Conservation (phyloP, 108 stramenopile genomes). For the Mediolabrus comicus region DNA sequence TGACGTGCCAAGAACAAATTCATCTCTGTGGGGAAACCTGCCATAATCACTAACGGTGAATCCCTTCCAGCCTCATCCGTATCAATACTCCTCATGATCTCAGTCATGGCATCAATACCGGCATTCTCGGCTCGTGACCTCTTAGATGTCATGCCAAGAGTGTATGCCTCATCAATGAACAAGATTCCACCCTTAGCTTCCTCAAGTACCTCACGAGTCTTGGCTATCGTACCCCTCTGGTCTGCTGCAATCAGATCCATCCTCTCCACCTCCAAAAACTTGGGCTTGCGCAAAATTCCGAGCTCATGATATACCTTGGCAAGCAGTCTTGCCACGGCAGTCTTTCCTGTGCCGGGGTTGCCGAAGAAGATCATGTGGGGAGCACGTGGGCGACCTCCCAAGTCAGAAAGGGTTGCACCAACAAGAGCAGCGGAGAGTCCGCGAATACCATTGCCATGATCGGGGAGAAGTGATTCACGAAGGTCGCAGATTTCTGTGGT, state of each 20-base stretch:
- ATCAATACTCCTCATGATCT: constrained; percentile 74
- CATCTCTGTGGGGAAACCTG: constrained; percentile 89
- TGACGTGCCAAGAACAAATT: constrained; percentile 76
- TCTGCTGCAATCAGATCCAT: constrained; percentile 87
- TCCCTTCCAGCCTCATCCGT: constrained; percentile 61
- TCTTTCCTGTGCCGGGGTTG: constrained; percentile 96
- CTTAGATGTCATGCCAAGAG: constrained; percentile 81
- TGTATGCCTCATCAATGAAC: constrained; percentile 92
- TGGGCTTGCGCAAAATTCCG: constrained; percentile 81
- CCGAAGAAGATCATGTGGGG: constrained; percentile 92
- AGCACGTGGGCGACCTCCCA: constrained; percentile 63
- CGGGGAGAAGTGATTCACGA: constrained; percentile 74
- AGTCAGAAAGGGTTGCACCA: constrained; percentile 63
- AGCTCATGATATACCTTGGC: constrained; percentile 89
- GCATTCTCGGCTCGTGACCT: constrained; percentile 66
- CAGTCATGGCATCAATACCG: constrained; percentile 69
- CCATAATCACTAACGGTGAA: constrained; percentile 80
- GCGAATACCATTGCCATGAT: constrained; percentile 42
- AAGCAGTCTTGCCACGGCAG: constrained; percentile 91
- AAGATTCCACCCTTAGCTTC: constrained; percentile 87
- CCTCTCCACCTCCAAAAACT: constrained; percentile 88
- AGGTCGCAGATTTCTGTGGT: constrained; percentile 86
- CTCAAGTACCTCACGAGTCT: constrained; percentile 85
- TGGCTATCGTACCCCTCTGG: constrained; percentile 70
- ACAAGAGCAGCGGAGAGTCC: constrained; percentile 50